Evolutionary conservation across 2,329 filamentous ascomycete genomes (phyloP), one percentile per base, ranked within the genome.

Genomic region (Fusarium verrucosum): DNA sequence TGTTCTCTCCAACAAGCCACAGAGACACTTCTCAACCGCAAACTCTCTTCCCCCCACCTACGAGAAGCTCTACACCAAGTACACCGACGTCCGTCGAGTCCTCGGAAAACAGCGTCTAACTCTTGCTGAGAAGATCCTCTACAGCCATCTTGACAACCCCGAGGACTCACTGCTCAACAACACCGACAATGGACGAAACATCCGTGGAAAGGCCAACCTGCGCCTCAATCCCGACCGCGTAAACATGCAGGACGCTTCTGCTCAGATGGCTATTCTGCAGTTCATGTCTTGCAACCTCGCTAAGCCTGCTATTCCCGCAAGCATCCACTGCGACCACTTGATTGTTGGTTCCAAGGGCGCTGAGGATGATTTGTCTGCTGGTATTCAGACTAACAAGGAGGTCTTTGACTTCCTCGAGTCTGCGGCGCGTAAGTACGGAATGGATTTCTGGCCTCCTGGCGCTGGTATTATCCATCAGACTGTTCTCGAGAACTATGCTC

Each of bases 261-360:
- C 95, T 7, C 95, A 99, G 81, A 99, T 99, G 95, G 95, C 95
- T 3, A 82, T 99, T 66, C 82, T 99, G 71, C 95, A 99, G 80
- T 99, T 99, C 84, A 99, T 99, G 94, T 92, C 92, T 25, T 99
- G 95, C 78, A 92, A 92, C 52, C 85, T 99, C 50, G 91, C 90
- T 25, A 88, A 88, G 58, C 97, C 95, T 3, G 94, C 94, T 10
- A 94, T 99, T 45, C 95, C 95, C 11, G 94, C 95, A 44, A 97
- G 94, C 77, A 97, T 98, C 70, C 95, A 99, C 82, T 99, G 95
- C 80, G 95, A 99, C 81, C 95, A 99, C 78, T 89, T 99, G 88
- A 98, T 99, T 80, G 94, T 98, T 26, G 95, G 94, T 54, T 90
- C 96, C 79, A 91, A 89, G 75, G 95, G 95, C 58, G 95, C 94